These are phyloP conservation scores for Cyathus striatus DNA, from an alignment of 768 basidiomycete genomes.

Conservation along the genomic window DNA sequence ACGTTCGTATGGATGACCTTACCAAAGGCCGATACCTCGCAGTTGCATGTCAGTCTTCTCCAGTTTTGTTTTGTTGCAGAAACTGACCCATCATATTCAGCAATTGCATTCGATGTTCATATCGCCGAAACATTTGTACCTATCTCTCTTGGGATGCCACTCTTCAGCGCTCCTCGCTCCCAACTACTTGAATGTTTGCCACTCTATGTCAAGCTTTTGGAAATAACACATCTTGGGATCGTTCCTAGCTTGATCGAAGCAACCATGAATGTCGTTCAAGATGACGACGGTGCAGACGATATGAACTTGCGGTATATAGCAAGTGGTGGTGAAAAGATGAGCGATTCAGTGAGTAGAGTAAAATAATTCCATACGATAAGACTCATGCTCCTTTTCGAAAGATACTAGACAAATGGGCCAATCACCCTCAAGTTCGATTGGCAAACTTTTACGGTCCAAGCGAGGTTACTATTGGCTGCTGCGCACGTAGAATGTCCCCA, in stretches of 20 bases:
- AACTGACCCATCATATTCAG: constrained; percentile 16
- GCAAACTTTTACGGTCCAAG: constrained; percentile 51
- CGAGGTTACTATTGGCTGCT: constrained; percentile 50
- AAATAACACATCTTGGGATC: constrained; percentile 44
- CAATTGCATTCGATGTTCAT: constrained; percentile 50
- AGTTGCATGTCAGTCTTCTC: constrained; percentile 33
- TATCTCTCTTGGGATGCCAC: constrained; percentile 37
- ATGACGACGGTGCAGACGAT: constrained; percentile 12
- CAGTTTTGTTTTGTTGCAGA: constrained; percentile 1
- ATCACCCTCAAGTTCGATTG: constrained; percentile 36
- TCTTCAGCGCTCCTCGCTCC: constrained; percentile 37
- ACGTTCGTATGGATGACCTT: constrained; percentile 20
- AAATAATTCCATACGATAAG: constrained; percentile 1
- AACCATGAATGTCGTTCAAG: constrained; percentile 29
- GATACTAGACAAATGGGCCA: constrained; percentile 43
- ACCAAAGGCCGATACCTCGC: constrained; percentile 28
- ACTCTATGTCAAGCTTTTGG: constrained; percentile 26
- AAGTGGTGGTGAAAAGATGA: constrained; percentile 51
- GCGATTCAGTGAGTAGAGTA: constrained; percentile 32
- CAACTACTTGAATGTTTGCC: constrained; percentile 38
- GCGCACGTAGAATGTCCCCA: constrained; percentile 35
- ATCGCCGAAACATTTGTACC: constrained; percentile 37
- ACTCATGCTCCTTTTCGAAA: constrained; percentile 5
- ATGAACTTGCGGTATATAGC: constrained; percentile 36
- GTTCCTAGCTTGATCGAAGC: constrained; percentile 51